A percentile compares a stretch with the other conserved stretches of the same genome.
Conservation (phyloP, 257 asterid species). For the Parsonsia alboflavescens region DNA sequence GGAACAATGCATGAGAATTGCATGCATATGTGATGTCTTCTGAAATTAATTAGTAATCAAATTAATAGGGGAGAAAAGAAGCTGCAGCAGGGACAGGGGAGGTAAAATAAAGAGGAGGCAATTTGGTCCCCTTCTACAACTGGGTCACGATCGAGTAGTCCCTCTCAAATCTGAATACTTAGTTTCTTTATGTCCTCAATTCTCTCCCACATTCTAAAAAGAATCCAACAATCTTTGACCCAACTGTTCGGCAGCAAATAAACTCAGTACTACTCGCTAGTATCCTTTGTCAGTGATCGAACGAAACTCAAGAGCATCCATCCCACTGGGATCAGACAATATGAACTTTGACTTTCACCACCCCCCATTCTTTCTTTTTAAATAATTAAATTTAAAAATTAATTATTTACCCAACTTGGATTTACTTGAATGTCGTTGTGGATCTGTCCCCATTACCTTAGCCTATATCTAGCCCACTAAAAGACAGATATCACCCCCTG, state of each 20-base stretch:
- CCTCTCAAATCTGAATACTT: constrained; percentile 38
- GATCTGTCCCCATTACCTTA: constrained; percentile 18
- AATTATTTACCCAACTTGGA: constrained; percentile 18
- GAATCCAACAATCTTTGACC: constrained; percentile 49
- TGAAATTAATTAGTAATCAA: too few relatives aligned
- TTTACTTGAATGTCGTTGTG: constrained; percentile 18
- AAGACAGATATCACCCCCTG: too few relatives aligned
- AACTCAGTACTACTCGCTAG: constrained; percentile 23
- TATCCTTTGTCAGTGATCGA: constrained; percentile 46
- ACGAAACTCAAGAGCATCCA: constrained; percentile 10
- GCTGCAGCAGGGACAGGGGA: constrained; percentile 21
- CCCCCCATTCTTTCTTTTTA: constrained; percentile 22
- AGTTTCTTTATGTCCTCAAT: constrained; percentile 45
- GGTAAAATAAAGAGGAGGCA: constrained; percentile 27
- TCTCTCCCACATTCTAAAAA: constrained; percentile 48
- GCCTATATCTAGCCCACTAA: too few relatives aligned
- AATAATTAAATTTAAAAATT: too few relatives aligned
- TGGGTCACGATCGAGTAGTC: constrained; percentile 34
- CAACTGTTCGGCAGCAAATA: constrained; percentile 11
- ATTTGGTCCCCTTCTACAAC: constrained; percentile 37
- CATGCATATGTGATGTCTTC: neutral
- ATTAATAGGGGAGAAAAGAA: neutral
- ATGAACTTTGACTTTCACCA: constrained; percentile 59
- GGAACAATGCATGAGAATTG: neutral
- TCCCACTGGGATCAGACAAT: constrained; percentile 74